Evolutionary conservation across 768 basidiomycete species (phyloP).

Genomic region (Sarcodon sp.): DNA sequence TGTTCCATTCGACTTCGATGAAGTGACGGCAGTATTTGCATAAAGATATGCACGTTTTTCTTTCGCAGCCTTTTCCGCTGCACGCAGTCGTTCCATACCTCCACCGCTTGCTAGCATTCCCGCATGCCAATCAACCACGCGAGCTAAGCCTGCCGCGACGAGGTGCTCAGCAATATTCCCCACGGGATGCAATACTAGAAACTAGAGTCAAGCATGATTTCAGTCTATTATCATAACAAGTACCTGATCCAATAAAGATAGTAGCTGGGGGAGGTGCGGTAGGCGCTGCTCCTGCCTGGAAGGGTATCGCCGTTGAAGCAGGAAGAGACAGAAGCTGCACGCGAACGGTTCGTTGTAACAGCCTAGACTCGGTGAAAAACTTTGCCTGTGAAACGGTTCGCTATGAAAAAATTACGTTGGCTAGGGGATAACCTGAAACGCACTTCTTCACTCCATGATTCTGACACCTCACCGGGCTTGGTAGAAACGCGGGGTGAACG

Average conservation of each 20-base stretch:
- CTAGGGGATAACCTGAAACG: conserved; percentile 8
- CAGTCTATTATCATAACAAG: conserved; percentile 11
- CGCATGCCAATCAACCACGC: conserved; percentile 95
- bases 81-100: conserved; percentile 78
- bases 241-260: conserved; percentile 82
- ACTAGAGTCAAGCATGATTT: background rate
- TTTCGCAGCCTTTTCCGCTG: conserved; percentile 72
- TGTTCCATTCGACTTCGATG: conserved; percentile 33
- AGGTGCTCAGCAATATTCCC: conserved; percentile 92
- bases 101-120: conserved; percentile 81
- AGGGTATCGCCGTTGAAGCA: conserved; percentile 65
- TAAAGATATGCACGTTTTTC: conserved; percentile 63
- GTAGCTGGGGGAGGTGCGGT: conserved; percentile 54
- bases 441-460: conserved; percentile 86
- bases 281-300: conserved; percentile 45
- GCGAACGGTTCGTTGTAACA: conserved; percentile 68
- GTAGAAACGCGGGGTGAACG: conserved; percentile 58
- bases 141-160: conserved; percentile 73
- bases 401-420: background rate
- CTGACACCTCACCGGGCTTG: conserved; percentile 66
- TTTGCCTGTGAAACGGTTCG: conserved; percentile 46
- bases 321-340: conserved; percentile 75
- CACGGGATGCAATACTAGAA: conserved; percentile 71
- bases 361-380: conserved; percentile 84
- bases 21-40: conserved; percentile 35